Conservation (phyloP, 257 asterid species). For the Solanum microdontum region DNA sequence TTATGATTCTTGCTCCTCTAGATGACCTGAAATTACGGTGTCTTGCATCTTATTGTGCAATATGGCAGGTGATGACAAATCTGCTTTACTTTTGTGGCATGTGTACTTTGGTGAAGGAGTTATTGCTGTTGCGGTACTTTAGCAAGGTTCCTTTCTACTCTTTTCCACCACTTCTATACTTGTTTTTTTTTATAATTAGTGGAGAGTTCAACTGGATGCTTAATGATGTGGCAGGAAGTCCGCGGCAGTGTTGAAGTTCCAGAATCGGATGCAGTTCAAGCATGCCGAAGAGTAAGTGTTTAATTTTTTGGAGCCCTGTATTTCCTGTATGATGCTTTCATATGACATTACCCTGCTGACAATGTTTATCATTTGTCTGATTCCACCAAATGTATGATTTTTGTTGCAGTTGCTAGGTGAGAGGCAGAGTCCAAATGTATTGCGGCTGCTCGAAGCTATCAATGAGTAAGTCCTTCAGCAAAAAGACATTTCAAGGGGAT, state of each 20-base stretch:
- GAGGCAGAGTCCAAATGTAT: slow-evolving; percentile 51
- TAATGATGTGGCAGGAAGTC: slow-evolving; percentile 28
- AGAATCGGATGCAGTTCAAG: slow-evolving; percentile 48
- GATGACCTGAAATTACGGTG: background rate
- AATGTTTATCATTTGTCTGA: background rate
- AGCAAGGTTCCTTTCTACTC: slow-evolving; percentile 56
- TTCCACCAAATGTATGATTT: slow-evolving; percentile 1
- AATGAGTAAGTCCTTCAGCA: slow-evolving; percentile 23
- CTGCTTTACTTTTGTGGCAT: slow-evolving; percentile 82
- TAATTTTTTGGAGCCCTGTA: background rate
- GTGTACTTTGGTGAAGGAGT: slow-evolving; percentile 78
- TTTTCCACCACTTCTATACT: background rate
- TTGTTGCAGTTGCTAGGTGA: slow-evolving; percentile 48
- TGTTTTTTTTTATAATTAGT: background rate
- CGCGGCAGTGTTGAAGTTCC: slow-evolving; percentile 47
- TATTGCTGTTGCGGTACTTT: slow-evolving; percentile 83
- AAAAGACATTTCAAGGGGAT: background rate
- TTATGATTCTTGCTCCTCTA: background rate
- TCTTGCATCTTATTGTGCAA: slow-evolving; percentile 1
- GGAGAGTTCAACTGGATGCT: background rate
- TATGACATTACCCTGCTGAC: background rate
- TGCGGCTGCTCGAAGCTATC: slow-evolving; percentile 52
- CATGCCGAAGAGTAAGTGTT: slow-evolving; percentile 60
- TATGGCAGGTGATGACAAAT: slow-evolving; percentile 79
- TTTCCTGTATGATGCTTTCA: background rate